Conservation (phyloP, 2,329 filamentous ascomycete genomes). For the Ophiostoma sp. region DNA sequence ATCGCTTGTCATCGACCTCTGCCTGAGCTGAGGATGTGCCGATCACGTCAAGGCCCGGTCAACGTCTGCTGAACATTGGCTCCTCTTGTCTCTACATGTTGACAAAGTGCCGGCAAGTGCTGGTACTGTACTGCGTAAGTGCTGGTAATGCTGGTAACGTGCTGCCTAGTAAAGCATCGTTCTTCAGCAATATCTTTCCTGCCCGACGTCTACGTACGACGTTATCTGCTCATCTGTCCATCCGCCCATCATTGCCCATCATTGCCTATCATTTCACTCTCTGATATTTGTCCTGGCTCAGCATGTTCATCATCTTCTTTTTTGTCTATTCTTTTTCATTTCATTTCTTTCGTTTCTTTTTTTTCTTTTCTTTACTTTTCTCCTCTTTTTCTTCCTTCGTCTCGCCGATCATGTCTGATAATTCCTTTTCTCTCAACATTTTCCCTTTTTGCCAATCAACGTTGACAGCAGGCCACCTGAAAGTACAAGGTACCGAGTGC, state of each 20-base stretch:
- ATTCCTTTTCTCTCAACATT: neutral
- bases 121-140: neutral
- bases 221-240: neutral
- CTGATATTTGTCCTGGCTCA: no score
- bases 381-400: neutral
- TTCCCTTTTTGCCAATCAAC: neutral
- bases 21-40: slow-evolving; percentile 9
- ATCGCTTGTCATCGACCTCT: neutral
- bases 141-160: no score
- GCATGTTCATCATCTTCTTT: neutral
- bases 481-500: no score
- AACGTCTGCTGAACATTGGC: slow-evolving; percentile 22
- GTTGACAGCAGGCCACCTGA: neutral
- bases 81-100: neutral
- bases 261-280: no score
- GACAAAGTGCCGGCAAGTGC: neutral
- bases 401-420: neutral
- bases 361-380: neutral
- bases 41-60: slow-evolving; percentile 21
- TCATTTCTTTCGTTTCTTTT: neutral
- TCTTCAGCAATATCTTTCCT: neutral
- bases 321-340: neutral
- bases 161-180: neutral
- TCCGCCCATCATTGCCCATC: no score
- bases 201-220: neutral